phyloP scores from a whole-genome alignment of 2,329 filamentous ascomycete genomes.

The Thermomyces lanuginosus region DNA sequence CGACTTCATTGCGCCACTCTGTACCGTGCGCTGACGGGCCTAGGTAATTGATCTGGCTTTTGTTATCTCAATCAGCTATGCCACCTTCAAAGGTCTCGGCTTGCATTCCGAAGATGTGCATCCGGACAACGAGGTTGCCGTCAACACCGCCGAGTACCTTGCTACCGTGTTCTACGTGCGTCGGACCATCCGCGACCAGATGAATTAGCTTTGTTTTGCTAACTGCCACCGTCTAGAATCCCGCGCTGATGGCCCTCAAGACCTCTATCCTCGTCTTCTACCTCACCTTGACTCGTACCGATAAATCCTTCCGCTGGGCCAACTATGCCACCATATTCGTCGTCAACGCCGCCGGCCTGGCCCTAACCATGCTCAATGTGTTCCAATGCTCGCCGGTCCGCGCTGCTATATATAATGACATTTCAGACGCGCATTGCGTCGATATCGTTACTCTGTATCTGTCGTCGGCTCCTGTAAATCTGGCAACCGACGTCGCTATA shows the following conservation, averaged over 20 bases:
- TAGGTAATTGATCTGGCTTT: conserved; percentile 31
- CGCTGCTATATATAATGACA: conserved; percentile 47
- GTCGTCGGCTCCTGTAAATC: conserved; percentile 72
- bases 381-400: conserved; percentile 65
- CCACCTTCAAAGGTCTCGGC: conserved; percentile 28
- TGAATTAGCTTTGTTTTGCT: conserved; percentile 3
- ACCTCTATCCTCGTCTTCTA: conserved; percentile 89
- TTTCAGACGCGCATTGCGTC: conserved; percentile 39
- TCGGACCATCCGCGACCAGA: conserved; percentile 6
- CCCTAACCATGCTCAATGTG: conserved; percentile 71
- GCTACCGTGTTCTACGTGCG: conserved; percentile 45
- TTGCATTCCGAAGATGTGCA: conserved; percentile 25
- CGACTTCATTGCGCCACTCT: conserved; percentile 6
- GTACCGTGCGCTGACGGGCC: conserved; percentile 1
- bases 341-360: conserved; percentile 61
- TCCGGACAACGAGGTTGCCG: conserved; percentile 12
- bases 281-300: conserved; percentile 61
- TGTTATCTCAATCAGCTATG: conserved; percentile 31
- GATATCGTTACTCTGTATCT: conserved; percentile 50
- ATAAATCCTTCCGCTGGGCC: conserved; percentile 60
- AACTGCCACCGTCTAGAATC: conserved; percentile 44
- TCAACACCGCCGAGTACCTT: conserved; percentile 38
- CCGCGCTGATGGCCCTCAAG: conserved; percentile 78
- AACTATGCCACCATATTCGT: conserved; percentile 64
- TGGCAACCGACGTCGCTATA: conserved; percentile 78